These are phyloP conservation scores for Colletotrichum endophyticum DNA, from an alignment of 2,329 filamentous ascomycete species.

Conservation along the genomic window DNA sequence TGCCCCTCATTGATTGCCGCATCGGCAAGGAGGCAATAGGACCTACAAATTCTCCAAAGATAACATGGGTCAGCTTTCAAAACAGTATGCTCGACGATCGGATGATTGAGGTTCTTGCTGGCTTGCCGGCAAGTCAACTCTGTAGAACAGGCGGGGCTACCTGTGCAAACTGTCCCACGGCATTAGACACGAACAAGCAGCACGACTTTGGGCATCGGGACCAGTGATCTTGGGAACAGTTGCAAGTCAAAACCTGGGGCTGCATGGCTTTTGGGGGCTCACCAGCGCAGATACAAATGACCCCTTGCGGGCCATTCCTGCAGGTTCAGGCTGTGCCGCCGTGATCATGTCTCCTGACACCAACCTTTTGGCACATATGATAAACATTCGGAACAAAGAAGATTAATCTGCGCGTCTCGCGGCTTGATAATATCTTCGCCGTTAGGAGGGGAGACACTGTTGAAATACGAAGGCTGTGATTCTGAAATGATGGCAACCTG, in stretches of 20 bases:
- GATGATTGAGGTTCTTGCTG: accelerated
- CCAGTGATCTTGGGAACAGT: accelerated
- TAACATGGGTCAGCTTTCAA: accelerated
- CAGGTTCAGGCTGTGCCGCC: not conserved
- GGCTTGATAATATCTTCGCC: not conserved
- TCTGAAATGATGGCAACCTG: accelerated
- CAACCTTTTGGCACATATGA: accelerated
- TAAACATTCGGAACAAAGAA: not conserved
- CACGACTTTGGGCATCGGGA: accelerated
- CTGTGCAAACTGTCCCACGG: not conserved
- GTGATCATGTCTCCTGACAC: not conserved
- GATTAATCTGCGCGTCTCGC: accelerated
- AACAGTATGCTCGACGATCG: not conserved
- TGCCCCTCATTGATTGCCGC: not conserved
- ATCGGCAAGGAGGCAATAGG: not conserved
- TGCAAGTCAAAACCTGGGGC: accelerated
- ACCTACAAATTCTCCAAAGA: accelerated
- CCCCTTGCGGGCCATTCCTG: not conserved
- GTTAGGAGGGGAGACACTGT: accelerated
- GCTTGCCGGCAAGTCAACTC: accelerated
- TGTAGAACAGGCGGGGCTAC: accelerated
- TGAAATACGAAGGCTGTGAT: not conserved
- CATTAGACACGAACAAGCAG: accelerated
- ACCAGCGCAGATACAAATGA: not conserved
- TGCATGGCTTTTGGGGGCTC: not conserved